These are phyloP conservation scores for Geranomyces michiganensis DNA, from an alignment of 192 early-diverging fungal species.

Conservation along the genomic window DNA sequence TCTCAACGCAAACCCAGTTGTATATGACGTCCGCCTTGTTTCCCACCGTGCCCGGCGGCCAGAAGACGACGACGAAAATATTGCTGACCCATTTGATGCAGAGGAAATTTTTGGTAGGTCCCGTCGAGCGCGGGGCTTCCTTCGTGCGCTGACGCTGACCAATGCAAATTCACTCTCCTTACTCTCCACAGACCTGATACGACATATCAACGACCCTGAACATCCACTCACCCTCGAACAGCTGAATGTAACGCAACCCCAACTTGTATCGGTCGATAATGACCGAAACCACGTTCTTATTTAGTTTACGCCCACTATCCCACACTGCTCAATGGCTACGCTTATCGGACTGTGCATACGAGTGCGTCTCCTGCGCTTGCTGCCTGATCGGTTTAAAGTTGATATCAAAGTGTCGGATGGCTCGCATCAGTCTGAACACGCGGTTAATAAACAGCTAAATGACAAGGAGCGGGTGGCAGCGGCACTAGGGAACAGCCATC, in stretches of 20 bases:
- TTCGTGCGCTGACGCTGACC: neutral
- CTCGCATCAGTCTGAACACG: slow-evolving; percentile 92
- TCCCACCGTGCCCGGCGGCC: slow-evolving; percentile 43
- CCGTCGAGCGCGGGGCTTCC: too few relatives aligned
- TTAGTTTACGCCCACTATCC: slow-evolving; percentile 95
- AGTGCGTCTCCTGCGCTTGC: slow-evolving; percentile 79
- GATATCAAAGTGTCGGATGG: slow-evolving; percentile 89
- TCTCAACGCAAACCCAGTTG: slow-evolving; percentile 80
- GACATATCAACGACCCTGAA: slow-evolving; percentile 96
- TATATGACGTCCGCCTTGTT: slow-evolving; percentile 64
- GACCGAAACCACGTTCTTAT: slow-evolving; percentile 68
- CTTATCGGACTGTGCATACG: slow-evolving; percentile 97
- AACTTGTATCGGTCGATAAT: slow-evolving; percentile 82
- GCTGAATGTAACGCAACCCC: slow-evolving; percentile 87
- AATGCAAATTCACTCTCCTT: neutral
- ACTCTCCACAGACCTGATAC: slow-evolving; percentile 69
- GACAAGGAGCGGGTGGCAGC: slow-evolving; percentile 99
- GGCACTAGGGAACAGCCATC: slow-evolving; percentile 91
- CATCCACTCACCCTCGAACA: slow-evolving; percentile 98
- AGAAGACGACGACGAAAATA: slow-evolving; percentile 74
- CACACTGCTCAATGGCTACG: slow-evolving; percentile 99
- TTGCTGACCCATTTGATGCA: slow-evolving; percentile 76
- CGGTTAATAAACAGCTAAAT: slow-evolving; percentile 98
- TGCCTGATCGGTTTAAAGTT: slow-evolving; percentile 90
- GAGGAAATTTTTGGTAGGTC: slow-evolving; percentile 85